phyloP scores from a whole-genome alignment of 495 filamentous ascomycete genomes.

The Penicillium goetzii region DNA sequence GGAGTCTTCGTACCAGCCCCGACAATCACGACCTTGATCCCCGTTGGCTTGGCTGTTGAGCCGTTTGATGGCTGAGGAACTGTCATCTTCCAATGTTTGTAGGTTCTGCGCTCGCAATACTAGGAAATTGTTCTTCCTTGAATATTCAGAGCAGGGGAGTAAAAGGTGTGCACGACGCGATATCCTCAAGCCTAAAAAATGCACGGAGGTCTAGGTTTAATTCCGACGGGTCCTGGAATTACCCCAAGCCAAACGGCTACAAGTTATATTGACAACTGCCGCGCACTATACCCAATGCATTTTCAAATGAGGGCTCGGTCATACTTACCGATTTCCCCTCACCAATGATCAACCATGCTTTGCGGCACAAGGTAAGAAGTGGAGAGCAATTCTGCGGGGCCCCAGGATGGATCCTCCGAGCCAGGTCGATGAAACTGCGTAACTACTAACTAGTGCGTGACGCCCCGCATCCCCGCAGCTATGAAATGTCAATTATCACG shows the following conservation, averaged over 20 bases:
- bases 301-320: constrained; percentile 17
- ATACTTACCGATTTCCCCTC: constrained; percentile 5
- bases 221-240: constrained; percentile 14
- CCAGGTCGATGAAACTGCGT: constrained; percentile 3
- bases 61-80: constrained; percentile 4
- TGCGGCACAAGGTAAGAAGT: constrained; percentile 7
- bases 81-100: constrained; percentile 5
- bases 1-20: constrained; percentile 40
- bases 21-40: constrained; percentile 64
- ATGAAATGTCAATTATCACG: neutral
- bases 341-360: constrained; percentile 16
- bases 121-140: too few relatives aligned
- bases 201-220: neutral
- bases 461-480: constrained; percentile 24
- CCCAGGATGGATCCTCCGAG: neutral
- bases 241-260: constrained; percentile 14
- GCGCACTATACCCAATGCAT: constrained; percentile 2
- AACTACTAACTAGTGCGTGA: neutral
- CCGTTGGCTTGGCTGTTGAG: constrained; percentile 31
- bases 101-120: neutral
- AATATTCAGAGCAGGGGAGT: neutral
- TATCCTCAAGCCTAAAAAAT: neutral
- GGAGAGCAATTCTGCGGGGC: constrained; percentile 24
- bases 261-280: constrained; percentile 12
- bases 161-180: neutral